These are phyloP conservation scores for Kodamaea anthophila DNA, from an alignment of 1,139 yeast species.

Conservation along the genomic window DNA sequence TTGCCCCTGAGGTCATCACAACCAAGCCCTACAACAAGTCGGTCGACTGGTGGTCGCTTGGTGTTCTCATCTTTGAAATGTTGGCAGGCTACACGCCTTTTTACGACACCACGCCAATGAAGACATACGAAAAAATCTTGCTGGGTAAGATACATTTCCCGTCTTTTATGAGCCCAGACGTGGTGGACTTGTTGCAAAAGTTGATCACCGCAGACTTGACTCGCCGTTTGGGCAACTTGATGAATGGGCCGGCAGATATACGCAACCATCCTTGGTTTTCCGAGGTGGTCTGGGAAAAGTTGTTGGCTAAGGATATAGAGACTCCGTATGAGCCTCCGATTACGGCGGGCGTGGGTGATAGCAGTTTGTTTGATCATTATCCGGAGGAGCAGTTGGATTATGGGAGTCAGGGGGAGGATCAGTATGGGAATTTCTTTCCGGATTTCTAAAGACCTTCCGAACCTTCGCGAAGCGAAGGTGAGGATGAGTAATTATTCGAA, in stretches of 20 bases:
- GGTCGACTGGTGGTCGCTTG: constrained; percentile 63
- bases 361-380: constrained; percentile 55
- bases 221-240: constrained; percentile 50
- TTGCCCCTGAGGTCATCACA: constrained; percentile 59
- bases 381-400: constrained; percentile 56
- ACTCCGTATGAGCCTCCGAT: constrained; percentile 63
- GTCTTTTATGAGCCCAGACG: constrained; percentile 45
- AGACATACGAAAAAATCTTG: constrained; percentile 54
- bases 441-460: constrained; percentile 32
- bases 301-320: constrained; percentile 51
- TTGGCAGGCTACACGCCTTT: constrained; percentile 59
- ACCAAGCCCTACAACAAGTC: constrained; percentile 58
- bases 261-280: constrained; percentile 54
- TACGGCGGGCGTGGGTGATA: constrained; percentile 56
- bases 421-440: constrained; percentile 42
- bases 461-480: constrained; percentile 6
- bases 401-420: constrained; percentile 45
- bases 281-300: constrained; percentile 57
- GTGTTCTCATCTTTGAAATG: constrained; percentile 56
- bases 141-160: constrained; percentile 49
- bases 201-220: constrained; percentile 53
- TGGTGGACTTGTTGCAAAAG: constrained; percentile 42
- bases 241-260: constrained; percentile 53
- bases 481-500: too few species aligned
- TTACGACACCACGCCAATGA: constrained; percentile 57